phyloP scores from a whole-genome alignment of 805 yeast genomes.

The Scheffersomyces ergatensis region DNA sequence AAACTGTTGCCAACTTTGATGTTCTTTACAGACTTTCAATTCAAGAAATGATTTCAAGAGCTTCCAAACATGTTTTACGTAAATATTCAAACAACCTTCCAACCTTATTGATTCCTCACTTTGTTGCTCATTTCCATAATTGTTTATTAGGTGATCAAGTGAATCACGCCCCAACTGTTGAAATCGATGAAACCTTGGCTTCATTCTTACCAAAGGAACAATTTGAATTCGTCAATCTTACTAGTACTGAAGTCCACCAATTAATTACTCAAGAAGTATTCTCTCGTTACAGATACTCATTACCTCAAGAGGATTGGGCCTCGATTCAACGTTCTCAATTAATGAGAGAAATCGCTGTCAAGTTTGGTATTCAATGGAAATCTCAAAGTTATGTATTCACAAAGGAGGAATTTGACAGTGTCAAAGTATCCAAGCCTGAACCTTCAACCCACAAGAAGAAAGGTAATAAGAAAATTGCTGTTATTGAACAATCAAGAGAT shows the following conservation, averaged over 20 bases:
- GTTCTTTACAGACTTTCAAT: conserved; percentile 48
- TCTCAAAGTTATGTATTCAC: conserved; percentile 50
- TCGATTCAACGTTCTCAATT: conserved; percentile 41
- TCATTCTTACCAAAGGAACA: conserved; percentile 42
- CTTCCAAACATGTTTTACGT: conserved; percentile 72
- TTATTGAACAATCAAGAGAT: conserved; percentile 15
- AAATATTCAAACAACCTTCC: conserved; percentile 46
- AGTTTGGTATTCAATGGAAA: conserved; percentile 86
- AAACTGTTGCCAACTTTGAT: conserved; percentile 40
- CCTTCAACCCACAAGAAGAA: conserved; percentile 29
- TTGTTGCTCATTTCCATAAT: conserved; percentile 72
- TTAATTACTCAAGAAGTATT: conserved; percentile 52
- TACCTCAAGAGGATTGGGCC: conserved; percentile 51
- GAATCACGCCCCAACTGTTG: conserved; percentile 37
- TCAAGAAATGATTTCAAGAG: conserved; percentile 78
- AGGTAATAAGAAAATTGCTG: conserved; percentile 19
- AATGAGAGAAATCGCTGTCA: conserved; percentile 68
- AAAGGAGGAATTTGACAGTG: conserved; percentile 33
- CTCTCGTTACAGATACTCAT: conserved; percentile 60
- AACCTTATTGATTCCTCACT: conserved; percentile 50
- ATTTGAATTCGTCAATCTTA: conserved; percentile 42
- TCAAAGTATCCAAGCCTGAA: conserved; percentile 19
- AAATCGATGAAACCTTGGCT: conserved; percentile 38
- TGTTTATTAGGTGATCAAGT: conserved; percentile 56
- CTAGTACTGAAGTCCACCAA: conserved; percentile 43